Evolutionary conservation across 2,329 filamentous ascomycete genomes (phyloP), one percentile per base, ranked within the genome.

Genomic region (Monosporascus ibericus): DNA sequence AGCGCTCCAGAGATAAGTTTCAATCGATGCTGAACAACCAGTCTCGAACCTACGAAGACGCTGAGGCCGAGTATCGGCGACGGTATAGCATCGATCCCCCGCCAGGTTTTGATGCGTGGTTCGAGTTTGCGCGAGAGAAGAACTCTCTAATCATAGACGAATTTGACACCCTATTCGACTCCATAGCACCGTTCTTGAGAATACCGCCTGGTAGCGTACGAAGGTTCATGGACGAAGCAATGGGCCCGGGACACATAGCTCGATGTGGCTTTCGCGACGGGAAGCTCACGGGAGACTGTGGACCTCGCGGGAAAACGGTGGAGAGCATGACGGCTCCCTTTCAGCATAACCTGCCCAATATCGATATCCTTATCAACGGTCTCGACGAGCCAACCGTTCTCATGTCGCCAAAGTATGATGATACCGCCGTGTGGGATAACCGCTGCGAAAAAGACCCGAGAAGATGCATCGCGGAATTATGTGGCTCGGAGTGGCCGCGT

Each of bases 121-220:
- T 69, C 22, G 56, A 68, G 1, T 78, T 70, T 47, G 75, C 76
- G 1, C 48, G 58, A 2, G 55, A 57, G 0, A 62, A 74, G 1
- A 34, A 70, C 2, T 77, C 75, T 0, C 66, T 66, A 0, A 68
- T 79, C n/a, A 77, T 80, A 34, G 76, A 80, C 52, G 72, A 79
- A 3, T 80, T 75, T 27, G 73, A 80, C 39, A 65, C 59, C 1
- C 74, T 80, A 2, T 61, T 70, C 40, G 53, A 72, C 0, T 54
- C 63, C 0, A 56, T 80, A 1, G 60, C 63, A 0, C 76, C 75
- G 0, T 75, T 79, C 39, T 66, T 68, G 52, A 64, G 54, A 4
- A 30, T 76, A 0, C 71, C 67, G 30, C 74, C 72, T 0, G 53
- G 58, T 1, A 64, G 72, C 9, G 50, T 74, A 2, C 17, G 42